Conservation (phyloP, 768 basidiomycete genomes). For the Terana coerulea region DNA sequence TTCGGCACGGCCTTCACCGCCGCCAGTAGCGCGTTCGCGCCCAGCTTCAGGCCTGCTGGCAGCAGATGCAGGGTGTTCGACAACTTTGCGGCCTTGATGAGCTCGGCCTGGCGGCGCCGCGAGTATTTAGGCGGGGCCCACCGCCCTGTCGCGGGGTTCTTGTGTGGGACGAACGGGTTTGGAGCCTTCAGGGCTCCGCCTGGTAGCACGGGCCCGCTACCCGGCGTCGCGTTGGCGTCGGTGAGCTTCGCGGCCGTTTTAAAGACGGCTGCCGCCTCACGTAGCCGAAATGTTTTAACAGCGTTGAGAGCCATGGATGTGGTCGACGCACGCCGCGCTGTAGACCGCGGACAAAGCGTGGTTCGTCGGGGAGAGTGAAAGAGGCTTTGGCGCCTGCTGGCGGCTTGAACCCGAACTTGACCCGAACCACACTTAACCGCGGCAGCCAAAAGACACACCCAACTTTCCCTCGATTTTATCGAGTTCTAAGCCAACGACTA, state of each 20-base stretch:
- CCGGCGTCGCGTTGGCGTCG: not conserved
- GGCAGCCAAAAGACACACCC: too few species aligned
- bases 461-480: too few species aligned
- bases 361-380: too few species aligned
- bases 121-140: constrained; percentile 74
- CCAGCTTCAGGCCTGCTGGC: constrained; percentile 65
- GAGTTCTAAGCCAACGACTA: too few species aligned
- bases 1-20: not conserved
- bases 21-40: constrained; percentile 11
- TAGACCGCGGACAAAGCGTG: too few species aligned
- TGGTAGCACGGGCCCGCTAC: too few species aligned
- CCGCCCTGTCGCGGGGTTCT: constrained; percentile 54
- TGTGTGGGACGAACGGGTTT: constrained; percentile 71
- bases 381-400: too few species aligned
- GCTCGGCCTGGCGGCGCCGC: constrained; percentile 70
- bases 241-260: constrained; percentile 14
- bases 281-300: constrained; percentile 43
- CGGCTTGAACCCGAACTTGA: too few species aligned
- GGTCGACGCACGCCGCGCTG: too few species aligned
- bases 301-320: constrained; percentile 25
- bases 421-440: too few species aligned
- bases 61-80: constrained; percentile 53
- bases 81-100: constrained; percentile 67
- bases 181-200: constrained; percentile 18
- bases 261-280: constrained; percentile 37